Evolutionary conservation across 331 rosid genomes (phyloP).

Genomic region (Telfairia occidentalis): DNA sequence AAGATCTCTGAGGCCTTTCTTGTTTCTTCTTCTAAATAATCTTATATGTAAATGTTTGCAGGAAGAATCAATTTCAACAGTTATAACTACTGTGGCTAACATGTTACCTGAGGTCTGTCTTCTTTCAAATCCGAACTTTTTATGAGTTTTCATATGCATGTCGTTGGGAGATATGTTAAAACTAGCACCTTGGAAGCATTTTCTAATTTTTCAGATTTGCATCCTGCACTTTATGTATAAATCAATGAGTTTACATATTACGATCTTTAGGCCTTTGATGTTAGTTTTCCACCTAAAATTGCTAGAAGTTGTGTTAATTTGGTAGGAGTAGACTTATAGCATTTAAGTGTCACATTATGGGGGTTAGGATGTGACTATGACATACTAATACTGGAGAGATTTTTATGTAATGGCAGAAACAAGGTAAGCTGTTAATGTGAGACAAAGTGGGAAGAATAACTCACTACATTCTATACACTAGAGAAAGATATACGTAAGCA

Average conservation of each 20-base stretch:
- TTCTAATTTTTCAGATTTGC: not conserved
- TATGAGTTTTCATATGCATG: not conserved
- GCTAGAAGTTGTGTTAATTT: not conserved
- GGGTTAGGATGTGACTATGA: not conserved
- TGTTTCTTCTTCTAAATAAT: too few relatives aligned
- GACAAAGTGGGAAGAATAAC: too few relatives aligned
- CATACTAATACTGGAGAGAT: not conserved
- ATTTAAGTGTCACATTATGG: too few relatives aligned
- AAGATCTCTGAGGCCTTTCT: too few relatives aligned
- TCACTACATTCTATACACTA: too few relatives aligned
- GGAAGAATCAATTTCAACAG: slow-evolving; percentile 83
- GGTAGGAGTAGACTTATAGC: not conserved
- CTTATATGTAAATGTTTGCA: slow-evolving; percentile 31
- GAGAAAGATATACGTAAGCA: too few relatives aligned
- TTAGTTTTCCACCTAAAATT: not conserved
- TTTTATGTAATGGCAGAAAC: too few relatives aligned
- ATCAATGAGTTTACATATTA: not conserved
- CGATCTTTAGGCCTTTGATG: not conserved
- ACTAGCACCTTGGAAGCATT: not conserved
- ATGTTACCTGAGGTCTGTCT: slow-evolving; percentile 89
- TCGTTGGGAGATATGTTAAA: not conserved
- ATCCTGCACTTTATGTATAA: not conserved
- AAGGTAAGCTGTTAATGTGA: too few relatives aligned
- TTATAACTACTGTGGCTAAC: slow-evolving; percentile 59
- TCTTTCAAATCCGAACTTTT: not conserved